Conservation (phyloP, 768 basidiomycete genomes). For the Chalciporus pseudorubinellus region DNA sequence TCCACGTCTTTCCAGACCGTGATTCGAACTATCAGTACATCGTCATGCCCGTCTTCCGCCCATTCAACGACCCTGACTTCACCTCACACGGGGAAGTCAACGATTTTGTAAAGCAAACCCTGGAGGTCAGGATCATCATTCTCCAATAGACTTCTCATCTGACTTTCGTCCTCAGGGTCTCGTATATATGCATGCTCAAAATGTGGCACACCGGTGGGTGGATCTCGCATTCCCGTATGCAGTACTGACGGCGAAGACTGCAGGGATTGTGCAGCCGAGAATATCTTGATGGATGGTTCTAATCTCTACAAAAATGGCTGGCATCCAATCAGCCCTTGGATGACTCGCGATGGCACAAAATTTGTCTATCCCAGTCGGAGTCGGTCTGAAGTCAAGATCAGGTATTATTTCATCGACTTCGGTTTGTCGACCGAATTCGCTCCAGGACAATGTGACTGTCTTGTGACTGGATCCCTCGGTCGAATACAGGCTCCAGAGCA, state of each 20-base stretch:
- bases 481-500: constrained; percentile 21
- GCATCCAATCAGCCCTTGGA: constrained; percentile 14
- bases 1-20: too few relatives aligned
- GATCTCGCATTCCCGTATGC: background rate
- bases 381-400: constrained; percentile 23
- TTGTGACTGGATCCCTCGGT: constrained; percentile 2
- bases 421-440: constrained; percentile 29
- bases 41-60: constrained; percentile 24
- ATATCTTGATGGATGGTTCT: constrained; percentile 29
- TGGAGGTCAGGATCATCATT: constrained; percentile 14
- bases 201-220: constrained; percentile 33
- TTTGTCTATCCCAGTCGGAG: constrained; percentile 17
- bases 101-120: constrained; percentile 21
- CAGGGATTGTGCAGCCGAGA: constrained; percentile 25
- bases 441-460: constrained; percentile 7
- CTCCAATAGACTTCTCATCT: background rate
- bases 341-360: constrained; percentile 10
- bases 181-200: constrained; percentile 33
- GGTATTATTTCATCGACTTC: constrained; percentile 35
- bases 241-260: background rate
- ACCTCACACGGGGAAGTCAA: constrained; percentile 22
- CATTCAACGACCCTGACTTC: constrained; percentile 19
- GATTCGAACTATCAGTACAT: constrained; percentile 15
- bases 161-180: constrained; percentile 24
- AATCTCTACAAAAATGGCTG: constrained; percentile 21